Conservation (phyloP, 768 basidiomycete genomes). For the Boletellus emodensis region DNA sequence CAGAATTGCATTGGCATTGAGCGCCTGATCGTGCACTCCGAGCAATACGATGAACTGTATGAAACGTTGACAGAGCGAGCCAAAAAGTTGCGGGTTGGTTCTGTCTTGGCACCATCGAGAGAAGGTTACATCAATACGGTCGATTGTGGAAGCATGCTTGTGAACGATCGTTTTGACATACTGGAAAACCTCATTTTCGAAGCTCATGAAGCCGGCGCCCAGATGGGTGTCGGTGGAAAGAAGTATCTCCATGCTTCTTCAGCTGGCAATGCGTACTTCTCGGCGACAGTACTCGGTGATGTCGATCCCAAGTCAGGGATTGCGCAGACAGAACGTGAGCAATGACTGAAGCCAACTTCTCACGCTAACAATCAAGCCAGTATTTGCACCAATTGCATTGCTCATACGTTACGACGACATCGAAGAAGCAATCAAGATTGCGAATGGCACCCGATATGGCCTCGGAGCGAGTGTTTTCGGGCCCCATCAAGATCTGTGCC, state of each 20-base stretch:
- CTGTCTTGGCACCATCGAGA: conserved; percentile 60
- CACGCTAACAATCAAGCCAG: conserved; percentile 37
- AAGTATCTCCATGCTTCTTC: conserved; percentile 62
- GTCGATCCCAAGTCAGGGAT: conserved; percentile 70
- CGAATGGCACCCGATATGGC: conserved; percentile 85
- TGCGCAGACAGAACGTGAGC: conserved; percentile 70
- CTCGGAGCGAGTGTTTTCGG: conserved; percentile 96
- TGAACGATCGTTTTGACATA: conserved; percentile 60
- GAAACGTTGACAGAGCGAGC: conserved; percentile 61
- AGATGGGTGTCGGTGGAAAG: conserved; percentile 59
- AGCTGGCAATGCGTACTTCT: conserved; percentile 76
- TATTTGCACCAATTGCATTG: conserved; percentile 90
- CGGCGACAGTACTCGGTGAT: conserved; percentile 81
- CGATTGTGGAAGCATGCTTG: conserved; percentile 89
- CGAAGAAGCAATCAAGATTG: conserved; percentile 82
- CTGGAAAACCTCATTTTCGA: conserved; percentile 66
- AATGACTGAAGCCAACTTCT: neutral
- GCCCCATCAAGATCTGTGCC: conserved; percentile 70
- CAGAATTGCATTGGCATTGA: conserved; percentile 99
- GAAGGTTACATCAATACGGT: conserved; percentile 70
- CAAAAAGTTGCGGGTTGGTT: conserved; percentile 68
- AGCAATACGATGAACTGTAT: conserved; percentile 74
- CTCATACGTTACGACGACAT: conserved; percentile 81
- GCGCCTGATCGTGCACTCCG: conserved; percentile 78
- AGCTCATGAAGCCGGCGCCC: conserved; percentile 68